phyloP scores from a whole-genome alignment of 2,329 filamentous ascomycete genomes.

The Monosporascus sp. region DNA sequence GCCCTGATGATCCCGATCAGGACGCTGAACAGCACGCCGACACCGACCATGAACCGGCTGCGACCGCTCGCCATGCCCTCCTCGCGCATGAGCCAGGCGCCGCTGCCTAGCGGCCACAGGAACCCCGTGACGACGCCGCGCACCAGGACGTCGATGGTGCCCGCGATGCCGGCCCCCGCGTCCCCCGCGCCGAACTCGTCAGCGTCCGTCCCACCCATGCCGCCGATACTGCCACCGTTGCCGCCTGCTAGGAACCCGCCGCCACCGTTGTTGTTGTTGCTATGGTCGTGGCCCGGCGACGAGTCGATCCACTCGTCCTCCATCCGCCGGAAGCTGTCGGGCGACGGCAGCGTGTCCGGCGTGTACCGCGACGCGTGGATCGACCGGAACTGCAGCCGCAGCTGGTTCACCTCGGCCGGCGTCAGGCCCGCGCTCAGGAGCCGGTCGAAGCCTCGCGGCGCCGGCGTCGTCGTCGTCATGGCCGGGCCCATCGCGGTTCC shows the following conservation, averaged over 20 bases:
- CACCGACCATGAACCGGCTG: constrained; percentile 79
- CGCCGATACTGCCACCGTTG: constrained; percentile 29
- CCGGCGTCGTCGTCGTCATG: constrained; percentile 34
- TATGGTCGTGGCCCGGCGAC: constrained; percentile 26
- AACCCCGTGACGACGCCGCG: constrained; percentile 89
- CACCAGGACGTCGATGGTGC: constrained; percentile 76
- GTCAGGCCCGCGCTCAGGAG: constrained; percentile 79
- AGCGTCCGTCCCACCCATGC: constrained; percentile 31
- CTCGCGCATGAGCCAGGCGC: constrained; percentile 80
- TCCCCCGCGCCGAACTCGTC: constrained; percentile 26
- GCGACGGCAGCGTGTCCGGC: constrained; percentile 81
- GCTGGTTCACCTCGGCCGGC: constrained; percentile 71
- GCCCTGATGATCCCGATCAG: constrained; percentile 30
- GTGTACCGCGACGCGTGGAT: constrained; percentile 79
- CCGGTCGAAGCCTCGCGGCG: constrained; percentile 81
- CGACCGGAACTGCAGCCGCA: constrained; percentile 83
- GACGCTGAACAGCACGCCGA: constrained; percentile 65
- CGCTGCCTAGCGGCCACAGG: constrained; percentile 85
- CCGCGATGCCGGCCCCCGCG: constrained; percentile 36
- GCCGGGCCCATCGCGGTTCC: constrained; percentile 10
- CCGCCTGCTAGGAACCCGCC: constrained; percentile 26
- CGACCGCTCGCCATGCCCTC: constrained; percentile 82
- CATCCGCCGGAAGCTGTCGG: constrained; percentile 66
- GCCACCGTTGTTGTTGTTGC: constrained; percentile 20
- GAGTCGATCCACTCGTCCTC: constrained; percentile 91